Evolutionary conservation across 1,284 basidiomycete species (phyloP).

Genomic region (Trichosporon sp.): DNA sequence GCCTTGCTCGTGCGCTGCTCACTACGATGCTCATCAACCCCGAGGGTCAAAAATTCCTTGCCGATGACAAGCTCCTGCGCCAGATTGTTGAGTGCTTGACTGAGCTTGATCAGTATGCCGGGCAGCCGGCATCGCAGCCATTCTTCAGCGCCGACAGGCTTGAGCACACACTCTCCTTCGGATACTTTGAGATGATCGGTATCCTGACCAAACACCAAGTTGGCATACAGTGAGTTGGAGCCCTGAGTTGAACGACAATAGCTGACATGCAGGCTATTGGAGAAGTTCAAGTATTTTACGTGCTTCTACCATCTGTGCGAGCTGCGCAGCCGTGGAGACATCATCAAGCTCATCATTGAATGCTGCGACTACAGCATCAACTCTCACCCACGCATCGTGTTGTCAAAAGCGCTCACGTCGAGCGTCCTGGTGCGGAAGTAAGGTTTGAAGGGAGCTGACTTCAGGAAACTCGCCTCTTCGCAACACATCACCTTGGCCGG

Average conservation of each 20-base stretch:
- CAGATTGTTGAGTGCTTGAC: slow-evolving; percentile 84
- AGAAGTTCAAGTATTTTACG: slow-evolving; percentile 88
- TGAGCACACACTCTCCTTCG: slow-evolving; percentile 75
- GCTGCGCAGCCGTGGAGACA: slow-evolving; percentile 79
- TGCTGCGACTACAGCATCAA: slow-evolving; percentile 86
- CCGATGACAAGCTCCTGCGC: slow-evolving; percentile 78
- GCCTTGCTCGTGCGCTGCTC: slow-evolving; percentile 72
- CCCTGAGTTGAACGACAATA: too few relatives aligned
- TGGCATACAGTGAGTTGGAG: slow-evolving; percentile 71
- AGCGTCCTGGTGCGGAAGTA: slow-evolving; percentile 64
- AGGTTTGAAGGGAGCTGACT: neutral
- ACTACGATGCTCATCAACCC: slow-evolving; percentile 74
- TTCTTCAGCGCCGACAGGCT: slow-evolving; percentile 81
- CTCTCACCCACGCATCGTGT: slow-evolving; percentile 81
- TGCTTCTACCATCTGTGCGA: slow-evolving; percentile 92
- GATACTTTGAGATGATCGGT: slow-evolving; percentile 95
- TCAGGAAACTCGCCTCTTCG: slow-evolving; percentile 78
- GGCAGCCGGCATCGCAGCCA: slow-evolving; percentile 54
- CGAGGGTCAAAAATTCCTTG: slow-evolving; percentile 77
- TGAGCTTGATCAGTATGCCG: slow-evolving; percentile 71
- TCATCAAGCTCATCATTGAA: slow-evolving; percentile 84
- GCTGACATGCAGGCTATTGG: slow-evolving; percentile 63
- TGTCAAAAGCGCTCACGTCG: slow-evolving; percentile 90
- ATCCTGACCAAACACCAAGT: slow-evolving; percentile 78
- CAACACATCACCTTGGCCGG: slow-evolving; percentile 80